Evolutionary conservation across 169 alveolate genomes (phyloP), one percentile per base, ranked within the genome.

Genomic region (Eimeria acervulina): DNA sequence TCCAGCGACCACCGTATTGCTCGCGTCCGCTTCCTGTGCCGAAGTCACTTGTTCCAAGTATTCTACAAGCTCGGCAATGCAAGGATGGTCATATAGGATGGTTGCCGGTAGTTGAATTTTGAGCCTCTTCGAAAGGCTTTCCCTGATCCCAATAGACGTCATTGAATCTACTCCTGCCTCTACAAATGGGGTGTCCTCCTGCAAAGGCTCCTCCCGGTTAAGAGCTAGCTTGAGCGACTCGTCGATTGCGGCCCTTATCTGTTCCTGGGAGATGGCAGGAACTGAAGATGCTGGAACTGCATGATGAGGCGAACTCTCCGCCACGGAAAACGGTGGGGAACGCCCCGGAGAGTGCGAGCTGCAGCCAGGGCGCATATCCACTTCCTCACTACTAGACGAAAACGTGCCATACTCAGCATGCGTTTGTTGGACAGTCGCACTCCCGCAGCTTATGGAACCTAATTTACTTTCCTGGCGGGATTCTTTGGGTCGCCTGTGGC

Each of bases 101-200:
- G 97, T 96, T 42, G 98, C 95, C 36, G 97, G 98, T 6, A 97
- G 88, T 36, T 95, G 96, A 10, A 97, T 66, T 63, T 90, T 83
- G 33, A 97, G 96, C 52, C 80, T 96, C 33, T 96, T 96, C 40
- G 96, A 91, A 66, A 96, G 95, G 91, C 78, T 42, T 59, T 97
- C 98, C 15, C 98, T 83, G 63, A 97, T 61, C 10, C 97, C 96
- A 51, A 96, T 94, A 17, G 98, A 97, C 8, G 97, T 95, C 96
- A 97, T 97, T 36, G 97, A 96, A 92, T 97, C 98, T 26, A 97
- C 95, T 0, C 98, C 98, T 87, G 95, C 95, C 78, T 97, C 98
- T 91, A 96, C 89, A 93, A 97, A 47, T 6, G 98, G 97, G 13
- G 97, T 36, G 61, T 44, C 28, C 5, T 59, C 93, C 12, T 85